Base-by-base conservation (phyloP, 1,284 basidiomycete genomes). In the Naganishia sp. region DNA sequence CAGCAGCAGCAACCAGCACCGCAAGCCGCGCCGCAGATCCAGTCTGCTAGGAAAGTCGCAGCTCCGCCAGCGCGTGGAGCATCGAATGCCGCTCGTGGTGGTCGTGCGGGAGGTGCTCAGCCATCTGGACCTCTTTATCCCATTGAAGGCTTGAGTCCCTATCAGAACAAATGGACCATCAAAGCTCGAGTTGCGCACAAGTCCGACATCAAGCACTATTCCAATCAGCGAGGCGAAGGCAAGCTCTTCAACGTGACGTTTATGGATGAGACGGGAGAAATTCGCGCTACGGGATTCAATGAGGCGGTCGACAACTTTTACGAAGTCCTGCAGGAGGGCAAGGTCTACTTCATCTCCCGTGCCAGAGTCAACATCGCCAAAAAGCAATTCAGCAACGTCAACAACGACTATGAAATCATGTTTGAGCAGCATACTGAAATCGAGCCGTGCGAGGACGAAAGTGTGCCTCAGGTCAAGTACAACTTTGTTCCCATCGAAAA, bases 111-210 rank as follows among this genome's bases (percentile, higher is more conserved):
- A 13, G 67, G 69, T 32, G 65, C 69, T 56, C 71, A 62, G 47
- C 79, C 73, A 65, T 73, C 67, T 73, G 79, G 75, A 69, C 86
- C 83, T 71, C 84, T 87, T 67, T 90, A 86, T 78, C 94, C 94
- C 3, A 99, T 99, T 72, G 94, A 97, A 75, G 90, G 89, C 6
- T 85, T 99, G 56, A 95, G 90, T 73, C 96, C 95, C 7, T 99
- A 98, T 77, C 92, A 96, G 79, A 98, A 96, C 82, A 94, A 94
- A 81, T 96, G 94, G 95, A 95, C 91, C 3, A 97, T 99, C 84
- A 94, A 94, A 77, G 96, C 93, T 28, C 88, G 93, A 57, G 92
- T 97, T 53, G 91, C 88, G 2, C 86, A 90, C 72, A 97, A 95
- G 80, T 87, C 87, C 0, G 95, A 98, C 0, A 87, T 99, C 74